These are phyloP conservation scores for Aspergillus sparsus DNA, from an alignment of 495 filamentous ascomycete genomes.

Conservation along the genomic window DNA sequence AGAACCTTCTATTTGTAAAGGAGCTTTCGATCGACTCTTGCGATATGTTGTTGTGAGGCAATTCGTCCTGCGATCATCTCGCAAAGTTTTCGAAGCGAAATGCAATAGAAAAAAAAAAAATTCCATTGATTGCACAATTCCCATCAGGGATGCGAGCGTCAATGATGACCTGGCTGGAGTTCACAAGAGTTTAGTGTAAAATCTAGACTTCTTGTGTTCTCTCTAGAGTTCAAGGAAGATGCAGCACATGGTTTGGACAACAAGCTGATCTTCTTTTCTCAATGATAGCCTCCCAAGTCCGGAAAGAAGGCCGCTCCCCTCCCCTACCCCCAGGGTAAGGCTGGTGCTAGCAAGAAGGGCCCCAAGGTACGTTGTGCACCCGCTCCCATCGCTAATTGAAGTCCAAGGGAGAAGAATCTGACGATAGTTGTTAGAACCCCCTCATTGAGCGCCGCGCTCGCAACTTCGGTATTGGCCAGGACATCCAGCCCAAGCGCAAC, in stretches of 20 bases:
- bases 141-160: constrained; percentile 44
- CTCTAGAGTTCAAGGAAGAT: constrained; percentile 94
- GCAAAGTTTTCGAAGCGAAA: constrained; percentile 40
- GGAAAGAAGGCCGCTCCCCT: constrained; percentile 95
- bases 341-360: constrained; percentile 86
- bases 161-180: constrained; percentile 86
- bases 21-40: constrained; percentile 38
- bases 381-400: constrained; percentile 27
- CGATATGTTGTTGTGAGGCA: constrained; percentile 41
- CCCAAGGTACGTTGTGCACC: constrained; percentile 73
- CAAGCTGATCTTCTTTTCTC: constrained; percentile 99
- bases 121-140: constrained; percentile 41
- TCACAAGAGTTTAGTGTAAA: constrained; percentile 52
- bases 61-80: constrained; percentile 37
- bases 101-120: not conserved
- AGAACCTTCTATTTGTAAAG: constrained; percentile 20
- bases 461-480: constrained; percentile 99
- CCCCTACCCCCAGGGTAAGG: constrained; percentile 93
- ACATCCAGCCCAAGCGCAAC: constrained; percentile 96
- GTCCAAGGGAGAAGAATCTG: constrained; percentile 30
- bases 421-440: constrained; percentile 71
- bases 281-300: constrained; percentile 99
- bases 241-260: constrained; percentile 68
- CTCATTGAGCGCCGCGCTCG: constrained; percentile 96
- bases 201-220: constrained; percentile 54